A percentile compares a stretch with the other conserved stretches of the same genome.
Evolutionary conservation across 2,329 filamentous ascomycete species (phyloP).

Genomic region (Aspergillus pseudotamarii): DNA sequence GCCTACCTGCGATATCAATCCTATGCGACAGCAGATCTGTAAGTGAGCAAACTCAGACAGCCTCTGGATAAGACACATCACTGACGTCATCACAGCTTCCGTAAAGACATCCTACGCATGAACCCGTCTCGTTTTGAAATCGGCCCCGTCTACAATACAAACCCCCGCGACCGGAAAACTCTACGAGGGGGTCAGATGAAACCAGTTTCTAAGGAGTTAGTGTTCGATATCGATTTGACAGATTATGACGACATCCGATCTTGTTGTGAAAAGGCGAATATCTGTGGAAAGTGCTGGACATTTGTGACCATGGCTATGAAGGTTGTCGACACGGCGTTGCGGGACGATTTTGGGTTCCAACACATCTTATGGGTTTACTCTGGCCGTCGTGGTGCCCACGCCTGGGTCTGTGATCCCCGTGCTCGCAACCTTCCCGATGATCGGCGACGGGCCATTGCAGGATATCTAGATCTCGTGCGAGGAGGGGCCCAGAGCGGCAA

Average conservation of each 20-base stretch:
- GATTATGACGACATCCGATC: slow-evolving; percentile 97
- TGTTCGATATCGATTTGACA: slow-evolving; percentile 99
- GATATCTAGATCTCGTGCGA: slow-evolving; percentile 87
- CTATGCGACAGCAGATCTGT: slow-evolving; percentile 67
- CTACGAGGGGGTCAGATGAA: slow-evolving; percentile 78
- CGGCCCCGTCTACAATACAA: slow-evolving; percentile 92
- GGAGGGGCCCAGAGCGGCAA: slow-evolving; percentile 85
- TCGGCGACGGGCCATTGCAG: slow-evolving; percentile 79
- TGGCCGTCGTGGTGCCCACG: slow-evolving; percentile 92
- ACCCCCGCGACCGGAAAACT: slow-evolving; percentile 90
- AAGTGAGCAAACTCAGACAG: slow-evolving; percentile 27
- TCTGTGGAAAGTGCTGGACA: slow-evolving; percentile 91
- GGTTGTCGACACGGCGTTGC: slow-evolving; percentile 80
- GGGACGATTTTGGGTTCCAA: slow-evolving; percentile 94
- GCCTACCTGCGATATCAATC: slow-evolving; percentile 91
- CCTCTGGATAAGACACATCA: slow-evolving; percentile 20
- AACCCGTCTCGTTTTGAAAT: slow-evolving; percentile 97
- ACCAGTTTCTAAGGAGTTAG: slow-evolving; percentile 87
- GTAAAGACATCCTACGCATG: slow-evolving; percentile 85
- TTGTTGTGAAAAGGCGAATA: slow-evolving; percentile 90
- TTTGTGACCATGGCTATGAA: slow-evolving; percentile 99
- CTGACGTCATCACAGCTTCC: slow-evolving; percentile 59
- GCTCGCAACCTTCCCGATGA: slow-evolving; percentile 84
- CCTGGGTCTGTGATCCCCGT: slow-evolving; percentile 93
- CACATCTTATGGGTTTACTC: slow-evolving; percentile 99